phyloP scores from a whole-genome alignment of 1,284 basidiomycete species.

The Heliocybe sulcata region DNA sequence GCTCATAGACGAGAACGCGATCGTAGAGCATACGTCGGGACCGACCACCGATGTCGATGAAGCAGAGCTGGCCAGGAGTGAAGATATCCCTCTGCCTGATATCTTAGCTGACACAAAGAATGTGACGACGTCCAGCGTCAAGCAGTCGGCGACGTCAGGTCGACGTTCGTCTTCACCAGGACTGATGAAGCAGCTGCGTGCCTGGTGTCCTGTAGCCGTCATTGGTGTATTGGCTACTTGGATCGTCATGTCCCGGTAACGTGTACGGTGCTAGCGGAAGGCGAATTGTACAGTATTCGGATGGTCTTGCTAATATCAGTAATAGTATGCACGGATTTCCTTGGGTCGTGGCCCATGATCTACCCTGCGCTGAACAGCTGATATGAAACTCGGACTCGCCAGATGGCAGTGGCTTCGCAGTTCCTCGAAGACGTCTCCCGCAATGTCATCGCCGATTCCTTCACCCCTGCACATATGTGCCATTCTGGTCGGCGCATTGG shows the following conservation, averaged over 20 bases:
- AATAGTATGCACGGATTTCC: no score
- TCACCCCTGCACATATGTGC: constrained; percentile 14
- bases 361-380: no score
- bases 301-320: background rate
- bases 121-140: background rate
- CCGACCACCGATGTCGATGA: constrained; percentile 9
- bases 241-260: background rate
- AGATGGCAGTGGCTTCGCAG: no score
- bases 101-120: background rate
- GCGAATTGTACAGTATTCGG: no score
- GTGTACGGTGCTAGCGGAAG: background rate
- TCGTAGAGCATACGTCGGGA: constrained; percentile 11
- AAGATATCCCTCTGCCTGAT: background rate
- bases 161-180: background rate
- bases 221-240: background rate
- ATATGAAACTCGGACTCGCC: no score
- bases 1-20: constrained; percentile 18
- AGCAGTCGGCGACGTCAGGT: background rate
- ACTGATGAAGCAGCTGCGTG: background rate
- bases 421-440: no score
- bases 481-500: constrained; percentile 17
- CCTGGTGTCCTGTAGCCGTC: background rate
- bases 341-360: no score
- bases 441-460: no score
- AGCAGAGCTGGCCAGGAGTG: background rate